phyloP scores from a whole-genome alignment of 345 rosid species.

The Tarenaya hassleriana region DNA sequence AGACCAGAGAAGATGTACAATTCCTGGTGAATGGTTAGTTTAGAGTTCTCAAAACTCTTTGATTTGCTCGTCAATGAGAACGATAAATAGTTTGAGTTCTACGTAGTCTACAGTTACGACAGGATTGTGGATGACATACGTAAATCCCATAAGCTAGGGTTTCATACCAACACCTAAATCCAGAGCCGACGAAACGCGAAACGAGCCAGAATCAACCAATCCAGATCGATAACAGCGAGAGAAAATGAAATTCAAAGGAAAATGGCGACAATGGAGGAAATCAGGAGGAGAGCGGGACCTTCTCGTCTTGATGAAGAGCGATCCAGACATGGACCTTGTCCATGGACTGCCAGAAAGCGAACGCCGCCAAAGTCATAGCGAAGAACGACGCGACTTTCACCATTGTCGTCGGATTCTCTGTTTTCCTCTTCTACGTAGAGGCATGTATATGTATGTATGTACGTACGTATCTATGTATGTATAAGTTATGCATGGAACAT shows the following conservation, averaged over 20 bases:
- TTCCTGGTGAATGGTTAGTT: too few relatives aligned
- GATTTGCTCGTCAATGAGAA: too few relatives aligned
- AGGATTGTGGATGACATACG: neutral
- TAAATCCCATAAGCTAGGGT: constrained; percentile 25
- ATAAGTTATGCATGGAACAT: too few relatives aligned
- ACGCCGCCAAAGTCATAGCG: constrained; percentile 74
- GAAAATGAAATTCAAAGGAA: neutral
- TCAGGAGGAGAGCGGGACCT: constrained; percentile 27
- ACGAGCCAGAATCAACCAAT: neutral
- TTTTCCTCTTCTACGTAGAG: constrained; percentile 6
- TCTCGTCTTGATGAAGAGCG: constrained; percentile 71
- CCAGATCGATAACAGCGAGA: neutral
- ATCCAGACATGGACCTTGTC: constrained; percentile 91
- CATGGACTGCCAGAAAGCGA: constrained; percentile 84
- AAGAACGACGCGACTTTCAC: constrained; percentile 63
- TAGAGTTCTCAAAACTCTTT: too few relatives aligned
- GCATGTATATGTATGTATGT: too few relatives aligned
- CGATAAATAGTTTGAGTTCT: too few relatives aligned
- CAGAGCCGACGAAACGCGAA: neutral
- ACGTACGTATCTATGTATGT: too few relatives aligned
- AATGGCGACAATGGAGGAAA: neutral
- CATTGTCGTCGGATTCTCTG: constrained; percentile 31
- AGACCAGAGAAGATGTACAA: too few relatives aligned
- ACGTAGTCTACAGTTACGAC: too few relatives aligned
- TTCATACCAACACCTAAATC: constrained; percentile 18